Evolutionary conservation across 2,329 filamentous ascomycete species (phyloP), one percentile per base, ranked within the genome.

Genomic region (Fusarium ramigenum): DNA sequence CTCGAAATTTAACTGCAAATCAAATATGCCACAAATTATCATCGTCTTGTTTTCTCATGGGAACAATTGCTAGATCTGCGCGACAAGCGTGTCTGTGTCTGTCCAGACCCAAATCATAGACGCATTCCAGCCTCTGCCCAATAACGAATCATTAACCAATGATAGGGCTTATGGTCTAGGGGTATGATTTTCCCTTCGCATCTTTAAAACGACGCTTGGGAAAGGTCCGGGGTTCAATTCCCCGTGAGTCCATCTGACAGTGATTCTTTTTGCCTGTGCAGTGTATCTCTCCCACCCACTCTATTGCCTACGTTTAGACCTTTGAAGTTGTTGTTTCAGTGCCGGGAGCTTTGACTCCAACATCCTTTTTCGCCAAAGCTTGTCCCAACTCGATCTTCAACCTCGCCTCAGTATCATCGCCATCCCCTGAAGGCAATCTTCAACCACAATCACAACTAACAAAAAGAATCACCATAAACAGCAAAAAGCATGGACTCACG

Each of bases 101-200:
- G 9, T 21, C 4, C 15, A 8, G 6, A n/a, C 8, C 4, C 18
- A 36, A n/a, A 28, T 36, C 23, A 58, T 58, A 58, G 15, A 19
- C 2, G 12, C n/a, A 47, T 47, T 47, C 36, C 36, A 25, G 14
- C 25, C 7, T 3, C 0, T 0, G 7, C 2, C 14, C 7, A 4
- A 4, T 2, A 28, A 47, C 19, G 9, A 44, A 58, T 58, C 54
- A 58, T 42, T 9, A 56, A 58, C 40, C 40, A 58, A 49, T 58
- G 54, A 58, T 36, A 47, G 66, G 66, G 66, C 66, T 69, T 69
- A 69, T 69, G 65, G 66, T 69, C 66, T 69, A 69, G 66, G 66
- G 66, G 66, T 69, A 69, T 69, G 64, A 69, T 69, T 63, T 63
- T 69, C 66, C 56, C 64, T 69, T 69, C 66, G 64, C 66, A 69